Base-by-base conservation (phyloP, 75 land plant genomes). In the Selaginella tamariscina region DNA sequence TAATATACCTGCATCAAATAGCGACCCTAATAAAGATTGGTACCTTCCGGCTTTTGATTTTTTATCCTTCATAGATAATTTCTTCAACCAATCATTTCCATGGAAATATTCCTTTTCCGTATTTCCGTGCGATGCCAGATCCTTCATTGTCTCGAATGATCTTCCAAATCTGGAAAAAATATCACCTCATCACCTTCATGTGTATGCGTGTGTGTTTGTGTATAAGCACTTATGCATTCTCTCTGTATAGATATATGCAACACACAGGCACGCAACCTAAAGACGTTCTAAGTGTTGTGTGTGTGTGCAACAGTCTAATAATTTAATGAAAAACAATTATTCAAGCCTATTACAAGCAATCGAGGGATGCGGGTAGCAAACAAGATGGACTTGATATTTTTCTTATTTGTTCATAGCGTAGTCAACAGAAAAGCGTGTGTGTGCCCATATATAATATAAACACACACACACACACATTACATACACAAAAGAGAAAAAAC, bases 1-100 rank as follows among this genome's bases (percentile, higher is more conserved):
- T 9, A 23, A 26, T 1, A 13, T 84, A 93, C 98, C 90, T 82
- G 83, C 54, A 70, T 79, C 79, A 74, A 86, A 76, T 30, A 89
- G 69, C 56, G 81, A 73, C 44, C 65, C 65, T 26, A 94, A 70
- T 67, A 84, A 75, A 54, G 81, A 67, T 27, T 81, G 66, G 33
- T 82, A 56, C 68, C 68, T 78, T 31, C 84, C 82, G 74, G 2
- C 11, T 57, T 68, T 66, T 15, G 66, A 20, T 66, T 81, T 90
- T 24, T 79, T 85, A 22, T 91, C 89, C 79, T 85, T 94, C n/a
- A 85, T 77, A 33, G 62, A 59, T 2, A 59, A 2, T n/a, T 23
- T 59, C 26, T 26, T 59, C 21, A 59, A 59, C 62, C 62, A 59
- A n/a, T 59, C 62, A 27, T n/a, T 59, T 49, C 54, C 54, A 11